Conservation (phyloP, 1,284 basidiomycete genomes). For the Naganishia liquefaciens region DNA sequence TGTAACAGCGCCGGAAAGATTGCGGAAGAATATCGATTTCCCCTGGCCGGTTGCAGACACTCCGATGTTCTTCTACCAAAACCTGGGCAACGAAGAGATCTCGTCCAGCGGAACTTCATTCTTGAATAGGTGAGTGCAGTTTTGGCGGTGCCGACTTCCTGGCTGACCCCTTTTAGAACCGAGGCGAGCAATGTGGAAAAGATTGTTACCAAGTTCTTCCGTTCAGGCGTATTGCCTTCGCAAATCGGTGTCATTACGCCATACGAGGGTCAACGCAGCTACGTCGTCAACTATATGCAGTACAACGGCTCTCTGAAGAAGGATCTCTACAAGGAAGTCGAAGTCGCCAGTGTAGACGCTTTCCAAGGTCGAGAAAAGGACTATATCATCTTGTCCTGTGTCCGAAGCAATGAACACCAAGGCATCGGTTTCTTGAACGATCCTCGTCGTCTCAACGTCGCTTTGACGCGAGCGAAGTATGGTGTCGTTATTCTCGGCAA, state of each 20-base stretch:
- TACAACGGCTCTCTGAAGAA: conserved; percentile 97
- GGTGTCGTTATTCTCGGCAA: conserved; percentile 98
- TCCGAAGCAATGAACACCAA: conserved; percentile 99
- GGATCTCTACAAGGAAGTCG: conserved; percentile 98
- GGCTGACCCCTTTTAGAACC: conserved; percentile 62
- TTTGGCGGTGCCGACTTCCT: background rate
- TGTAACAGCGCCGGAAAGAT: conserved; percentile 94
- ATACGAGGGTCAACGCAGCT: conserved; percentile 98
- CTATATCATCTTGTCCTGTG: conserved; percentile 97
- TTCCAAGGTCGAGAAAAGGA: conserved; percentile 99
- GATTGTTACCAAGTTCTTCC: conserved; percentile 99
- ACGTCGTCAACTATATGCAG: conserved; percentile 99
- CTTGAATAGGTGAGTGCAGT: conserved; percentile 71
- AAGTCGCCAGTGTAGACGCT: conserved; percentile 97
- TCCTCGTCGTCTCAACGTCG: conserved; percentile 93
- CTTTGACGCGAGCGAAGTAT: conserved; percentile 95
- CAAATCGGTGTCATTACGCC: conserved; percentile 99
- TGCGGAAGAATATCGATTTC: conserved; percentile 97
- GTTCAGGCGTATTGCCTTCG: conserved; percentile 88
- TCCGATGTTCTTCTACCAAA: conserved; percentile 99
- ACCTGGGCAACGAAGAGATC: conserved; percentile 97
- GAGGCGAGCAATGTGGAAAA: conserved; percentile 99
- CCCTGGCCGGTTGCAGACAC: conserved; percentile 98
- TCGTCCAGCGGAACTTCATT: conserved; percentile 98
- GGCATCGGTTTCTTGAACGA: conserved; percentile 99